Evolutionary conservation across 1,284 basidiomycete species (phyloP), one percentile per base, ranked within the genome.

Genomic region (Trametes sp.): DNA sequence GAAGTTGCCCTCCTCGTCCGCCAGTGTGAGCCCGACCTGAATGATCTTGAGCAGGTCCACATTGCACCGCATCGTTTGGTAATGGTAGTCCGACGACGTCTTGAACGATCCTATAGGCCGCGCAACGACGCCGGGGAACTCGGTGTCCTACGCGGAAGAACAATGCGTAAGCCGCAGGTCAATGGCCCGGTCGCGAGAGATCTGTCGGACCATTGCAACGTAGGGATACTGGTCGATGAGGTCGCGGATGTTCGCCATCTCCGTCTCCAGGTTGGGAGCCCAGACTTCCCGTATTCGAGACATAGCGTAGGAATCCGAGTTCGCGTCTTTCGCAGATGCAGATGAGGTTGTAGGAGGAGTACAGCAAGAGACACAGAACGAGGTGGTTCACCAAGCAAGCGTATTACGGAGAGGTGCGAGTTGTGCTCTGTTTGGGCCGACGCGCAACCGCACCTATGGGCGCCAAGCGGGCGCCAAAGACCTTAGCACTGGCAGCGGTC

Each of bases 61-160:
- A 77, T 99, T 99, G 81, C 94, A 96, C 67, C 97, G 89, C 90
- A 99, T 96, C 5, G 98, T 99, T 78, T 99, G 97, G 78, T 98
- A 99, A 79, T 99, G 97, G 74, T 98, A 98, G 79, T 99, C 97
- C 19, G 95, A 95, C 13, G 95, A 95, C 0, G 96, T 97, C 77
- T 95, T 96, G 84, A 98, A 99, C 41, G 89, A 86, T 14, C 97
- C 97, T 75, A 99, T 98, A 14, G 98, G 97, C 21, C 98, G 87
- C 10, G 97, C 98, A 45, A 99, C 97, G 53, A 98, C 97, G 10
- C 98, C 98, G 29, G 97, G 97, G 76, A 99, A 99, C 78, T 99
- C 98, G 65, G 98, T 98, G 76, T 99, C 97, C 95, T 97, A 61
- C n/a, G 57, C 53, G 53, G 64, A 53, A 67, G 64, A 44, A 67